Evolutionary conservation across 75 land plant genomes (phyloP).

Genomic region (Isoetes taiwanensis): DNA sequence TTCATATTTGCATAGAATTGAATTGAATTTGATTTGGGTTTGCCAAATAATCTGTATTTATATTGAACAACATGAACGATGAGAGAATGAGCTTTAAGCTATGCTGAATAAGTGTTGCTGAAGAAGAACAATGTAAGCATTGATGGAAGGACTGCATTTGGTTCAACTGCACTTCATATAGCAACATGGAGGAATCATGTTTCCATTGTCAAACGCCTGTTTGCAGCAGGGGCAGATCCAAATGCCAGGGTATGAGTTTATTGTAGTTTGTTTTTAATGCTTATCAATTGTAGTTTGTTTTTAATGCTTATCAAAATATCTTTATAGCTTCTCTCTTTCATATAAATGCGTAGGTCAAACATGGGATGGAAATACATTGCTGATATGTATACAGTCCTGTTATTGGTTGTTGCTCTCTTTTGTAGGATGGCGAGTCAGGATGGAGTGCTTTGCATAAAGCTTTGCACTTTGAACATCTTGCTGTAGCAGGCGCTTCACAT

Average conservation of each 20-base stretch:
- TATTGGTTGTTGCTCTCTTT: background rate
- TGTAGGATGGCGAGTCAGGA: conserved; percentile 96
- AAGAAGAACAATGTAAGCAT: conserved; percentile 79
- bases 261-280: background rate
- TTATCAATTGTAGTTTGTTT: too few species aligned
- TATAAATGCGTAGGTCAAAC: too few species aligned
- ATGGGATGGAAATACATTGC: too few species aligned
- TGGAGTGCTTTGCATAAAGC: conserved; percentile 98
- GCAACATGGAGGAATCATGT: conserved; percentile 95
- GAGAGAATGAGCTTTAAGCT: too few species aligned
- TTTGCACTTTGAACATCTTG: conserved; percentile 97
- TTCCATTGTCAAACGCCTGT: conserved; percentile 74
- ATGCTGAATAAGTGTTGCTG: too few species aligned
- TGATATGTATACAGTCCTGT: too few species aligned
- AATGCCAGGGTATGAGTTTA: conserved; percentile 88
- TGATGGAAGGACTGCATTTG: conserved; percentile 54
- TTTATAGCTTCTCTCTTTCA: too few species aligned
- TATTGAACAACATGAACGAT: too few species aligned
- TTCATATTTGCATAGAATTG: too few species aligned
- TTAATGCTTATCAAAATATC: too few species aligned
- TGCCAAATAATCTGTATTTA: too few species aligned
- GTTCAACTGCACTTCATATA: conserved; percentile 89
- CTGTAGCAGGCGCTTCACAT: conserved; percentile 87
- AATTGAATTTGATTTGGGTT: too few species aligned
- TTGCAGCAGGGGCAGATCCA: conserved; percentile 88